phyloP scores from a whole-genome alignment of 352 stramenopile species.

The Phytophthora vignae region DNA sequence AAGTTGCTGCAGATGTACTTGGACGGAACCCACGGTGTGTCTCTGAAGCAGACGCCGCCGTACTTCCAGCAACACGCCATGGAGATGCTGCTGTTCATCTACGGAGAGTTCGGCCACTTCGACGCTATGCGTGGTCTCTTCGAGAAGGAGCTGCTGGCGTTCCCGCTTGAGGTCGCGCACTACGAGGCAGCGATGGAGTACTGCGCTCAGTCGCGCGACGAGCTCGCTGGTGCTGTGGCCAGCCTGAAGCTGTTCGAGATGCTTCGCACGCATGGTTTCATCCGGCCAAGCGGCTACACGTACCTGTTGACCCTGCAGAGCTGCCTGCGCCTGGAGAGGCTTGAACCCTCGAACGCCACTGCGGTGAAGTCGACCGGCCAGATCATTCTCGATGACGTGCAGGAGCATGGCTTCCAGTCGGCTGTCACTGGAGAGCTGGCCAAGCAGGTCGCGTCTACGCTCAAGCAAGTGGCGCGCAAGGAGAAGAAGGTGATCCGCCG shows the following conservation, averaged over 20 bases:
- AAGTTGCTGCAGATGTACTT: constrained; percentile 65
- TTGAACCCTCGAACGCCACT: constrained; percentile 47
- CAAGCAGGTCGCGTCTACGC: constrained; percentile 32
- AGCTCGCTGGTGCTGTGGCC: constrained; percentile 46
- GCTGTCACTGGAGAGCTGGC: constrained; percentile 35
- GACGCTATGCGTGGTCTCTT: constrained; percentile 58
- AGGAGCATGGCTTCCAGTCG: constrained; percentile 58
- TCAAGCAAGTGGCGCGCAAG: constrained; percentile 31
- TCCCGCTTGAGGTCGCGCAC: constrained; percentile 63
- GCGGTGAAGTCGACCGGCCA: constrained; percentile 48
- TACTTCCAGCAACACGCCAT: constrained; percentile 72
- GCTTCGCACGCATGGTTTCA: constrained; percentile 69
- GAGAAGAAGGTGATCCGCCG: constrained; percentile 32
- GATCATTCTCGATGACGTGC: constrained; percentile 59
- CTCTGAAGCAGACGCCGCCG: constrained; percentile 59
- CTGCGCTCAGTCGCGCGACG: constrained; percentile 37
- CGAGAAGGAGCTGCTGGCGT: constrained; percentile 54
- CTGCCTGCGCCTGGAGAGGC: constrained; percentile 56
- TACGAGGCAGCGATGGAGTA: constrained; percentile 84
- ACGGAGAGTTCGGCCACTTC: constrained; percentile 62
- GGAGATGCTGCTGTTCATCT: constrained; percentile 78
- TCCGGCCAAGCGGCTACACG: constrained; percentile 78
- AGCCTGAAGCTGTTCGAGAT: constrained; percentile 80
- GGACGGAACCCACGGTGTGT: constrained; percentile 41
- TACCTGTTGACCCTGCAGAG: constrained; percentile 79